phyloP scores from a whole-genome alignment of 2,329 filamentous ascomycete genomes.

The Trichoderma sp. region DNA sequence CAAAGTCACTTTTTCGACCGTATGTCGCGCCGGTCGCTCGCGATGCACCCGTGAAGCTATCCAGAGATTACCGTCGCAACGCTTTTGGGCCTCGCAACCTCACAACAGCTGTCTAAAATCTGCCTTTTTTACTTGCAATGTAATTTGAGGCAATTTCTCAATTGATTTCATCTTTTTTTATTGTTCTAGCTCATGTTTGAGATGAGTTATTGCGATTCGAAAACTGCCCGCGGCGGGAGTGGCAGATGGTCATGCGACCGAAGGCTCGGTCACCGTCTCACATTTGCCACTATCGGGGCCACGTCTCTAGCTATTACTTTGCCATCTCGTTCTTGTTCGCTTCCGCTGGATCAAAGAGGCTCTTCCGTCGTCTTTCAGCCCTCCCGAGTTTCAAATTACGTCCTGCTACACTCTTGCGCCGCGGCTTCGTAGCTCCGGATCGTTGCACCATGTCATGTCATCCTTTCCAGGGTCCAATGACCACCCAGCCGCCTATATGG shows the following conservation, averaged over 20 bases:
- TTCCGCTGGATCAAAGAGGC: neutral
- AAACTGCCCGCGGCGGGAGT: constrained; percentile 20
- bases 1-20: constrained; percentile 38
- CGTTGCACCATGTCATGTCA: constrained; percentile 25
- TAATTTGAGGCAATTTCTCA: neutral
- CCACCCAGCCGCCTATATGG: neutral
- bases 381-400: neutral
- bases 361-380: neutral
- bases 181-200: neutral
- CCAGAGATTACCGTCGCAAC: constrained; percentile 36
- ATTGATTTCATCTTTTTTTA: neutral
- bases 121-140: neutral
- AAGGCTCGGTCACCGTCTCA: constrained; percentile 7
- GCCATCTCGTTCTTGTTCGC: neutral
- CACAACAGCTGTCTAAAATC: constrained; percentile 23
- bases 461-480: constrained; percentile 10
- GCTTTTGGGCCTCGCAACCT: constrained; percentile 31
- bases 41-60: constrained; percentile 40
- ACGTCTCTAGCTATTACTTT: neutral
- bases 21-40: constrained; percentile 6
- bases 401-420: neutral
- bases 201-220: constrained; percentile 14
- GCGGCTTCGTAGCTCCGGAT: constrained; percentile 6
- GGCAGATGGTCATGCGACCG: constrained; percentile 28
- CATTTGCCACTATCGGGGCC: constrained; percentile 12